Base-by-base conservation (phyloP, 768 basidiomycete genomes). In the Russula sp. region DNA sequence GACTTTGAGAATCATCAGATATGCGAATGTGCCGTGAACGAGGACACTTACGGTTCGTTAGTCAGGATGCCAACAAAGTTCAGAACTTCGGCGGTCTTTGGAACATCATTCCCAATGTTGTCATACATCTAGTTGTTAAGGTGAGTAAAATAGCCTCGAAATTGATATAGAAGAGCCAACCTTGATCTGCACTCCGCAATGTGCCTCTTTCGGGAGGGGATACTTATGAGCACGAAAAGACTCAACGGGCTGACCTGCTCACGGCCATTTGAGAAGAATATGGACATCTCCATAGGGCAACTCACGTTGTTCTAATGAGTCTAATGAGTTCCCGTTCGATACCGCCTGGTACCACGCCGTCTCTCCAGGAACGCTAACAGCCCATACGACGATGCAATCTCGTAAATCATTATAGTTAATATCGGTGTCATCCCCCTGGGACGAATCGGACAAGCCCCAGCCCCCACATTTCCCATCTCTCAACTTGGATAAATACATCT, bases 21-120 rank as follows among this genome's bases (percentile, higher is more conserved):
- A 38, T 5, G n/a, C 6, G 5, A 7, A n/a, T n/a, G 39, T 16
- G 10, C 20, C 29, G 34, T 20, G 43, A 55, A 56, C 60, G 51
- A 38, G 39, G 16, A 53, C 8, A 79, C 84, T 36, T 72, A 87
- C 87, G 78, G 72, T 66, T 91, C 89, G 56, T 76, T 78, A 0
- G 83, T 79, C 18, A 86, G 70, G n/a, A 91, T 84, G 6, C 90
- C 90, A 48, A 92, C 80, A 66, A 93, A 89, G 7, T 79, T 85
- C 16, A 77, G 73, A 7, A 90, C 58, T 58, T 89, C 84, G 0
- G 88, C 84, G 16, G 84, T 71, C 65, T 82, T 85, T 51, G 87
- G 73, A 0, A 73, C 69, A 22, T 83, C 78, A 1, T 75, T 69
- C 20, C 71, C 66, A n/a, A 69, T 61, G 47, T 68, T 70, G 54